Conservation (phyloP, 78 protist species). For the Planoprotostelium fungivorum region DNA sequence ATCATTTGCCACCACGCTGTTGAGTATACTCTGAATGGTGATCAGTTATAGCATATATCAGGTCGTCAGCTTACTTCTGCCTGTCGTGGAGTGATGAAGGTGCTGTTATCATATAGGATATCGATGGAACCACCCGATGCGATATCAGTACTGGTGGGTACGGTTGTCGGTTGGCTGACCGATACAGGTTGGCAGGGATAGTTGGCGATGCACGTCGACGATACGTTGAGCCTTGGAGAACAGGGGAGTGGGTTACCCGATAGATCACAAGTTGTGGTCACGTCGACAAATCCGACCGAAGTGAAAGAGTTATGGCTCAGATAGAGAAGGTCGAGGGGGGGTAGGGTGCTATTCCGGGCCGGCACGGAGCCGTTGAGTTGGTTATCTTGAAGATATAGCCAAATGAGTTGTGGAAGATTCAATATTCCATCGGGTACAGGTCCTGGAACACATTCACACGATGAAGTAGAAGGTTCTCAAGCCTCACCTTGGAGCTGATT, state of each 20-base stretch:
- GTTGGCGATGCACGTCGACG: background rate
- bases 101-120: no score
- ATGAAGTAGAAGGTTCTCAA: constrained; percentile 33
- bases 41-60: no score
- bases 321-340: background rate
- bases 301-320: background rate
- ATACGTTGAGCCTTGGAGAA: background rate
- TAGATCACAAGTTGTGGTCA: background rate
- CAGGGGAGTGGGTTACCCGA: background rate
- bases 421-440: constrained; percentile 33
- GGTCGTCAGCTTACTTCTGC: no score
- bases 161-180: no score
- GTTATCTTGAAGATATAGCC: constrained; percentile 41
- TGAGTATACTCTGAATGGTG: no score
- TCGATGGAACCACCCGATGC: no score
- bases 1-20: no score
- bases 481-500: background rate
- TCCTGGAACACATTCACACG: constrained; percentile 28
- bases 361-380: constrained; percentile 8
- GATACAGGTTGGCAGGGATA: no score
- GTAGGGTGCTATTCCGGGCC: background rate
- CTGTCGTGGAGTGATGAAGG: no score
- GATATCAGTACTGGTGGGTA: no score
- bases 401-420: constrained; percentile 20
- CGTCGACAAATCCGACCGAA: background rate